Conservation (phyloP, 768 basidiomycete genomes). For the Naematelia encephala region DNA sequence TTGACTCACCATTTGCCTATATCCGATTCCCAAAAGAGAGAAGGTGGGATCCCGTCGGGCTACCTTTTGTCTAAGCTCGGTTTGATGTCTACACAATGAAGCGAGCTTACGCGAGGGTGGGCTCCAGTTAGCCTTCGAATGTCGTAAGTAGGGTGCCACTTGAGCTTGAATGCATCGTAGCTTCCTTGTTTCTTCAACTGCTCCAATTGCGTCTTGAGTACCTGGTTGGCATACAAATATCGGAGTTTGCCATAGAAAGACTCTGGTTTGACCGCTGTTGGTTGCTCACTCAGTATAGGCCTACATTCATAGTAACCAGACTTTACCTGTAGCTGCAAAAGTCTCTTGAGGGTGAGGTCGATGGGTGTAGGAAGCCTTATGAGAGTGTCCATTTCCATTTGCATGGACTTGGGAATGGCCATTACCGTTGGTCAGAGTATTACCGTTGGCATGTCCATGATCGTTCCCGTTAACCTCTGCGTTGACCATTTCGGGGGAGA, state of each 20-base stretch:
- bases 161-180: constrained; percentile 31
- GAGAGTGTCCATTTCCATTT: background rate
- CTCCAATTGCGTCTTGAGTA: constrained; percentile 36
- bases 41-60: constrained; percentile 26
- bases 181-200: constrained; percentile 33
- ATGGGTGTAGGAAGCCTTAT: background rate
- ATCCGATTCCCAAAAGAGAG: constrained; percentile 34
- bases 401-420: background rate
- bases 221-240: constrained; percentile 18
- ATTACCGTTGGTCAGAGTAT: background rate
- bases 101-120: constrained; percentile 14
- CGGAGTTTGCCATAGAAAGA: constrained; percentile 36
- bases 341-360: background rate
- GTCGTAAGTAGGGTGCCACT: constrained; percentile 34
- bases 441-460: background rate
- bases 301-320: background rate
- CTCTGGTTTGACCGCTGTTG: too few relatives aligned
- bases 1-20: constrained; percentile 34
- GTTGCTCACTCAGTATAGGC: background rate
- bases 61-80: constrained; percentile 2
- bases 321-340: background rate
- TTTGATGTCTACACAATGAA: constrained; percentile 14
- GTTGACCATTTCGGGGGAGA: background rate
- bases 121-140: constrained; percentile 17
- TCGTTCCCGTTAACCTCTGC: background rate